Evolutionary conservation across 2,329 filamentous ascomycete genomes (phyloP).

Genomic region (Hymenoscyphus fructigenus): DNA sequence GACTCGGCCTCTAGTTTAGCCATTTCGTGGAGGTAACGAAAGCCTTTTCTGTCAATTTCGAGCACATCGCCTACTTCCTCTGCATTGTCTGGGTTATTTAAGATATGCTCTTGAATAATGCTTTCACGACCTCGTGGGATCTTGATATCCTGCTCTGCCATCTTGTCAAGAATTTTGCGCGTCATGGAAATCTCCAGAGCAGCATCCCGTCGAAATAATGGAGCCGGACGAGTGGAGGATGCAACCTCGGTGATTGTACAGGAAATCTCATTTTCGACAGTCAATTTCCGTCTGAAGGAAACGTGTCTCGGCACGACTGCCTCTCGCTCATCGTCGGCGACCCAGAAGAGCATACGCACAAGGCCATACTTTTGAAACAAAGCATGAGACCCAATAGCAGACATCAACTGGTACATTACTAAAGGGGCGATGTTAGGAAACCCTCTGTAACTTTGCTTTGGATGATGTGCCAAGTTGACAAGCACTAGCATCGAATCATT

Average conservation of each 20-base stretch:
- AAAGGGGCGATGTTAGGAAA: slow-evolving; percentile 59
- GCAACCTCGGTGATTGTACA: slow-evolving; percentile 61
- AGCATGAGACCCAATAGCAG: slow-evolving; percentile 54
- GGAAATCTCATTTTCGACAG: slow-evolving; percentile 60
- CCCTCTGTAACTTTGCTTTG: slow-evolving; percentile 48
- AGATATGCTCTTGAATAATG: slow-evolving; percentile 23
- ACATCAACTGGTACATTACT: slow-evolving; percentile 61
- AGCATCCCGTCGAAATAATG: slow-evolving; percentile 41
- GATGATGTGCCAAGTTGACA: slow-evolving; percentile 61
- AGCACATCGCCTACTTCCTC: not conserved
- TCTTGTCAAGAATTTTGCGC: slow-evolving; percentile 43
- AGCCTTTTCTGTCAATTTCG: not conserved
- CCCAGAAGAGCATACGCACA: slow-evolving; percentile 77
- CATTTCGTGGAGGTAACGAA: slow-evolving; percentile 12
- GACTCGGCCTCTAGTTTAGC: slow-evolving; percentile 13
- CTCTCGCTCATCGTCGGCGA: slow-evolving; percentile 58
- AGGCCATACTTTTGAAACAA: slow-evolving; percentile 75
- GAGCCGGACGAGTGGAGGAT: slow-evolving; percentile 31
- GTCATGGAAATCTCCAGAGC: slow-evolving; percentile 49
- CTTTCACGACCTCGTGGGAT: not conserved
- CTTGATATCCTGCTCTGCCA: slow-evolving; percentile 38
- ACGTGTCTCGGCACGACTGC: slow-evolving; percentile 60
- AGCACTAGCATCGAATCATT: slow-evolving; percentile 76
- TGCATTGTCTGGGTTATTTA: not conserved
- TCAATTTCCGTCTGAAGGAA: slow-evolving; percentile 52